A percentile compares a stretch with the other conserved stretches of the same genome.
Evolutionary conservation across 2,329 filamentous ascomycete species (phyloP).

Genomic region (Gyromitra esculenta): DNA sequence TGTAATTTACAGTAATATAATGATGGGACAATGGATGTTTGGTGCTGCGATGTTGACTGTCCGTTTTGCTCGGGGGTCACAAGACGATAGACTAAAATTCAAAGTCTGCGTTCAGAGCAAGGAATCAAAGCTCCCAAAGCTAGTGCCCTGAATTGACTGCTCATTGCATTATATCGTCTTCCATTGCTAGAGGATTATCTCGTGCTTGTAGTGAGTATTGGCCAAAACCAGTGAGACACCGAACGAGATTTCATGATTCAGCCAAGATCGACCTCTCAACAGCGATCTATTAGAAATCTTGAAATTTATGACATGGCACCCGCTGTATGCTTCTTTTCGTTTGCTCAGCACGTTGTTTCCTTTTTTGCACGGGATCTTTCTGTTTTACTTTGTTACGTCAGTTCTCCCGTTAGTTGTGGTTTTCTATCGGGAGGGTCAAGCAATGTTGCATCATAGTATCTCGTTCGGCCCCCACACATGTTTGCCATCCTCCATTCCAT

Average conservation of each 20-base stretch:
- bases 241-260: not conserved
- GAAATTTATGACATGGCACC: not conserved
- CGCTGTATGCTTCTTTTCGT: constrained; percentile 7
- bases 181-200: not conserved
- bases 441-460: not conserved
- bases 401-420: not conserved
- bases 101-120: not conserved
- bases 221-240: not conserved
- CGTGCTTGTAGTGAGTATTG: not conserved
- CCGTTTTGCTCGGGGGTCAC: not conserved
- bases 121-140: not conserved
- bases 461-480: not conserved
- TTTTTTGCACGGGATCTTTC: constrained; percentile 12
- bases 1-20: constrained; percentile 48
- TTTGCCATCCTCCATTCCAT: not conserved
- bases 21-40: constrained; percentile 18
- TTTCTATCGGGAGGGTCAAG: not conserved
- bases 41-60: not conserved
- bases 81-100: not conserved
- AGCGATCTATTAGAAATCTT: not conserved
- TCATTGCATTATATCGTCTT: not conserved
- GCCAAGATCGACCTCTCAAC: not conserved
- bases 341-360: constrained; percentile 4
- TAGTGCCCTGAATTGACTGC: not conserved
- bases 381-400: not conserved